These are phyloP conservation scores for Fusarium sp. DNA, from an alignment of 2,329 filamentous ascomycete species.

Conservation along the genomic window DNA sequence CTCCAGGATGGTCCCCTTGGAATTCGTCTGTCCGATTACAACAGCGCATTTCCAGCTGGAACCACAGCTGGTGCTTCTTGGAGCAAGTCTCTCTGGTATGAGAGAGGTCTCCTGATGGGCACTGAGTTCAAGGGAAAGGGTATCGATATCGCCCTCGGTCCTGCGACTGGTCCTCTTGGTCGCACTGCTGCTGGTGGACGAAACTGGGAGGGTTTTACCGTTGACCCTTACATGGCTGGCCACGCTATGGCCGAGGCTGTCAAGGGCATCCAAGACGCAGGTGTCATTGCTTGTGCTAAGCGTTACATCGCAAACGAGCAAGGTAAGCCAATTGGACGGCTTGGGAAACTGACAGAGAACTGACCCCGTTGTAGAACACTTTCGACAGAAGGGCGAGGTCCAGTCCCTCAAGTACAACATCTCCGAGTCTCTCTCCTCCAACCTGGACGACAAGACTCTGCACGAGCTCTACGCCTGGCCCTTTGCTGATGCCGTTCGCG, in stretches of 20 bases:
- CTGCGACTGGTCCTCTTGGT: slow-evolving; percentile 58
- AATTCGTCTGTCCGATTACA: slow-evolving; percentile 79
- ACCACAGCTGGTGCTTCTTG: slow-evolving; percentile 86
- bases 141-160: slow-evolving; percentile 73
- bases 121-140: slow-evolving; percentile 78
- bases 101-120: slow-evolving; percentile 59
- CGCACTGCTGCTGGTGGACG: slow-evolving; percentile 57
- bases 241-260: slow-evolving; percentile 77
- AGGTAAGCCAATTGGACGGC: slow-evolving; percentile 40
- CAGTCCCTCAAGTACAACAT: slow-evolving; percentile 65
- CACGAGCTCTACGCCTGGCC: slow-evolving; percentile 84
- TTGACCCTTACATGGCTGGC: slow-evolving; percentile 80
- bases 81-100: slow-evolving; percentile 73
- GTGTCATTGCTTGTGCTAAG: slow-evolving; percentile 85
- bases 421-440: slow-evolving; percentile 66
- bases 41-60: slow-evolving; percentile 82
- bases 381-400: slow-evolving; percentile 70
- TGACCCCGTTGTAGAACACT: slow-evolving; percentile 63
- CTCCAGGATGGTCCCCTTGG: slow-evolving; percentile 88
- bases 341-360: not conserved
- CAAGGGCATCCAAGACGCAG: slow-evolving; percentile 81
- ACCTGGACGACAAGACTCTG: slow-evolving; percentile 76
- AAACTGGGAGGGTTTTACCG: slow-evolving; percentile 74
- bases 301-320: slow-evolving; percentile 81
- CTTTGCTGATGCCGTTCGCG: slow-evolving; percentile 76